These are phyloP conservation scores for Lachancea kluyveri DNA, from an alignment of 805 yeast species.

Conservation along the genomic window DNA sequence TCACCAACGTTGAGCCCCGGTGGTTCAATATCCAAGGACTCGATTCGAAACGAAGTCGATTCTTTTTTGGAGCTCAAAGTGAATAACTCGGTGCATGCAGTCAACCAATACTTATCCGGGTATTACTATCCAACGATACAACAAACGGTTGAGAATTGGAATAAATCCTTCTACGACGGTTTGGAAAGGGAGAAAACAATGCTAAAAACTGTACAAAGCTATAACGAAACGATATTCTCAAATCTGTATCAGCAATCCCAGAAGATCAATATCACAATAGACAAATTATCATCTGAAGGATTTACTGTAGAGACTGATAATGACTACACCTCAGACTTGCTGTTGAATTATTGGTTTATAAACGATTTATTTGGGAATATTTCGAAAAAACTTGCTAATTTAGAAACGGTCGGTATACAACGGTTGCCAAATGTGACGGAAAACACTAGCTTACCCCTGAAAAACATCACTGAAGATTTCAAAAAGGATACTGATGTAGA, in stretches of 20 bases:
- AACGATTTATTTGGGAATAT: constrained; percentile 9
- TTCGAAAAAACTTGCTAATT: constrained; percentile 3
- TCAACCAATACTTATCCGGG: background rate
- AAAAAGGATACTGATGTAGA: no score
- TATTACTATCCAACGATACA: background rate
- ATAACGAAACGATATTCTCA: constrained; percentile 10
- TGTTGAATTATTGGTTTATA: constrained; percentile 12
- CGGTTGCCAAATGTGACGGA: constrained; percentile 1
- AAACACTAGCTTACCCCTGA: background rate
- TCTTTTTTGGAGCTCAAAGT: constrained; percentile 2
- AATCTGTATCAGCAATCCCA: constrained; percentile 10
- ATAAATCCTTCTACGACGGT: constrained; percentile 3
- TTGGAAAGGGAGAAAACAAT: constrained; percentile 5
- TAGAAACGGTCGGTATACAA: background rate
- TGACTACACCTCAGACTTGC: constrained; percentile 4
- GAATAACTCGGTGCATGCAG: constrained; percentile 3
- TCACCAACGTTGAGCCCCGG: background rate
- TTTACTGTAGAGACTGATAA: constrained; percentile 6
- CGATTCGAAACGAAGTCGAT: background rate
- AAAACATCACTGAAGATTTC: no score
- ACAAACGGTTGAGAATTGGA: constrained; percentile 7
- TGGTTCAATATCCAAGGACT: background rate
- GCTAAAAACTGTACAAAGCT: constrained; percentile 4
- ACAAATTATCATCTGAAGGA: constrained; percentile 9
- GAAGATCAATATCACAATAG: constrained; percentile 12